These are phyloP conservation scores for Colletotrichum simmondsii DNA, from an alignment of 2,329 filamentous ascomycete genomes.

Conservation along the genomic window DNA sequence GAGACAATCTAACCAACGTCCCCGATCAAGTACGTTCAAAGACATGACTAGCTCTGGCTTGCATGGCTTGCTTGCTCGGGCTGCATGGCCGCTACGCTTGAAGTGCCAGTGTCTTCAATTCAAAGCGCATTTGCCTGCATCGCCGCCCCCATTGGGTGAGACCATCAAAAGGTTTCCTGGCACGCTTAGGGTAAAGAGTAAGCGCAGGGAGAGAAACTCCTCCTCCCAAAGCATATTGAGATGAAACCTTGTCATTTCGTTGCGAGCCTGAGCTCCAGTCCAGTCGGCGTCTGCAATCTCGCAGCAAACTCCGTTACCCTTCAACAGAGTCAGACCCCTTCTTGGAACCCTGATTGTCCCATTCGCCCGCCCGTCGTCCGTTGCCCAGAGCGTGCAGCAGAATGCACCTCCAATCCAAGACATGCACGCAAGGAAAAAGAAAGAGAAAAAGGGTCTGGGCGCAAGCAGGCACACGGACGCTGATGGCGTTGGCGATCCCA, in stretches of 20 bases:
- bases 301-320: not conserved
- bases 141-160: constrained; percentile 2
- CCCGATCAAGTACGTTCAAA: not conserved
- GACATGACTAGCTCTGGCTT: not conserved
- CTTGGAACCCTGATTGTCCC: not conserved
- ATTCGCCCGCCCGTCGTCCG: not conserved
- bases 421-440: not conserved
- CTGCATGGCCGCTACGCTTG: not conserved
- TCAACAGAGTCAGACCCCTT: not conserved
- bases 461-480: constrained; percentile 26
- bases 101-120: constrained; percentile 18
- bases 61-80: not conserved
- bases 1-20: constrained; percentile 7
- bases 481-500: constrained; percentile 27
- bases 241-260: constrained; percentile 33
- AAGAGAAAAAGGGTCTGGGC: constrained; percentile 17
- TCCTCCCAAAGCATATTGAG: constrained; percentile 7
- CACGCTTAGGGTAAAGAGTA: constrained; percentile 1
- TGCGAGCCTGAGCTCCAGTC: constrained; percentile 11
- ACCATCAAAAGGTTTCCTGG: not conserved
- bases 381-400: constrained; percentile 7
- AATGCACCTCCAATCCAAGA: constrained; percentile 15
- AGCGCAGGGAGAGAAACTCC: constrained; percentile 25
- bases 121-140: not conserved
- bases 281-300: not conserved